Evolutionary conservation across 805 yeast species (phyloP).

Genomic region (Saccharomycopsis fibuligera): DNA sequence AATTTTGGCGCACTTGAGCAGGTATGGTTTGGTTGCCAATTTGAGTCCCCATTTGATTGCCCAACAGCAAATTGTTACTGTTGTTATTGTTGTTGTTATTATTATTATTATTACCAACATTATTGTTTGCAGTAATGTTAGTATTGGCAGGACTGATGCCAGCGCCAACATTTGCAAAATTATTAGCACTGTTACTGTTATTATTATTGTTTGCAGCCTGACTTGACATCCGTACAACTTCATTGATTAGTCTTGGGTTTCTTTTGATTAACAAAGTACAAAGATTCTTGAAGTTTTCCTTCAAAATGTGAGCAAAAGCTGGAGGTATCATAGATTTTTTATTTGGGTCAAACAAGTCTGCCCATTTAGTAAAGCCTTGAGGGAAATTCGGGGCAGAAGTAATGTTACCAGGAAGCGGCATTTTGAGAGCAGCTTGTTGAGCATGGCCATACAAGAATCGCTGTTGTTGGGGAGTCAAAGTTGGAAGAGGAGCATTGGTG

Average conservation of each 20-base stretch:
- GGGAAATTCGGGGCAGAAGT: slow-evolving; percentile 59
- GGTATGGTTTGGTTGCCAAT: not conserved
- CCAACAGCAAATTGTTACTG: not conserved
- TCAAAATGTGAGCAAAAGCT: slow-evolving; percentile 23
- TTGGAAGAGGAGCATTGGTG: slow-evolving; percentile 7
- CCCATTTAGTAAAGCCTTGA: slow-evolving; percentile 57
- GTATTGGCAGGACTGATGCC: not conserved
- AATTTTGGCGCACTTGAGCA: not conserved
- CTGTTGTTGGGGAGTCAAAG: slow-evolving; percentile 15
- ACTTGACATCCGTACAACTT: slow-evolving; percentile 2
- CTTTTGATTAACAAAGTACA: slow-evolving; percentile 9
- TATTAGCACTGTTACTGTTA: slow-evolving; percentile 2
- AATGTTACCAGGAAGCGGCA: slow-evolving; percentile 45
- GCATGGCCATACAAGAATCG: slow-evolving; percentile 15
- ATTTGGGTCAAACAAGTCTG: slow-evolving; percentile 50
- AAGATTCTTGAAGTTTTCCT: slow-evolving; percentile 10
- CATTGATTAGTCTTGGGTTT: slow-evolving; percentile 12
- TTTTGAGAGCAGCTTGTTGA: slow-evolving; percentile 21
- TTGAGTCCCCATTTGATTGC: not conserved
- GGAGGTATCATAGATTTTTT: slow-evolving; percentile 47
- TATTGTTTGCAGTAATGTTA: slow-evolving; percentile 3
- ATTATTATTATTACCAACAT: not conserved
- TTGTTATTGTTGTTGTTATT: not conserved
- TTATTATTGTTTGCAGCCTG: not conserved
- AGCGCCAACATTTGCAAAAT: not conserved